These are phyloP conservation scores for Venturia effusa DNA, from an alignment of 2,329 filamentous ascomycete genomes.

Conservation along the genomic window DNA sequence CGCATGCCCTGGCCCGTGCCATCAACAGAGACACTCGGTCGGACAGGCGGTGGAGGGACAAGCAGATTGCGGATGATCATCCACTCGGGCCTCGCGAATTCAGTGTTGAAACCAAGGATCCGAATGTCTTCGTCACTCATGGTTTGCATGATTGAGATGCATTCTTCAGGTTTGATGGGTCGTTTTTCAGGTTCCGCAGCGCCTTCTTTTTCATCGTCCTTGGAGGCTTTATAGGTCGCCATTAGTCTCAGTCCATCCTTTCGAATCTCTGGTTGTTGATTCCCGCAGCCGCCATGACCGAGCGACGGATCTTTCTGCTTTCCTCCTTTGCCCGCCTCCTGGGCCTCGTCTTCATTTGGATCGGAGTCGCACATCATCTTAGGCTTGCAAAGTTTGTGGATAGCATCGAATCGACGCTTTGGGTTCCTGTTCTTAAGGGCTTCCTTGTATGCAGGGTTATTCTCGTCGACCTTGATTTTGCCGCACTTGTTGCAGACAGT, in stretches of 20 bases:
- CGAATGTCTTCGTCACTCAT: slow-evolving; percentile 72
- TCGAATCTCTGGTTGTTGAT: slow-evolving; percentile 76
- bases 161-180: slow-evolving; percentile 71
- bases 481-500: slow-evolving; percentile 98
- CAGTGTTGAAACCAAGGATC: slow-evolving; percentile 83
- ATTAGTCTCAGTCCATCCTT: slow-evolving; percentile 77
- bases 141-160: slow-evolving; percentile 74
- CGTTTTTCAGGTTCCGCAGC: slow-evolving; percentile 60
- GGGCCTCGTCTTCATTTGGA: slow-evolving; percentile 49
- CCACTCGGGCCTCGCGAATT: slow-evolving; percentile 96
- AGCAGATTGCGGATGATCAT: slow-evolving; percentile 94
- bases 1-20: slow-evolving; percentile 85
- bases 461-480: slow-evolving; percentile 93
- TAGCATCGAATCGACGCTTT: slow-evolving; percentile 84
- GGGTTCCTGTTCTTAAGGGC: slow-evolving; percentile 81
- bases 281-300: slow-evolving; percentile 84
- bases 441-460: slow-evolving; percentile 69
- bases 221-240: slow-evolving; percentile 59
- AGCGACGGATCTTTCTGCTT: slow-evolving; percentile 34
- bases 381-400: slow-evolving; percentile 87
- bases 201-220: slow-evolving; percentile 61
- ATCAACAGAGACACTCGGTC: slow-evolving; percentile 94
- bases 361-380: slow-evolving; percentile 75
- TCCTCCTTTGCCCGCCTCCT: slow-evolving; percentile 44
- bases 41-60: slow-evolving; percentile 88